Conservation (phyloP, 1,139 yeast species). For the Protomyces macrosporus region DNA sequence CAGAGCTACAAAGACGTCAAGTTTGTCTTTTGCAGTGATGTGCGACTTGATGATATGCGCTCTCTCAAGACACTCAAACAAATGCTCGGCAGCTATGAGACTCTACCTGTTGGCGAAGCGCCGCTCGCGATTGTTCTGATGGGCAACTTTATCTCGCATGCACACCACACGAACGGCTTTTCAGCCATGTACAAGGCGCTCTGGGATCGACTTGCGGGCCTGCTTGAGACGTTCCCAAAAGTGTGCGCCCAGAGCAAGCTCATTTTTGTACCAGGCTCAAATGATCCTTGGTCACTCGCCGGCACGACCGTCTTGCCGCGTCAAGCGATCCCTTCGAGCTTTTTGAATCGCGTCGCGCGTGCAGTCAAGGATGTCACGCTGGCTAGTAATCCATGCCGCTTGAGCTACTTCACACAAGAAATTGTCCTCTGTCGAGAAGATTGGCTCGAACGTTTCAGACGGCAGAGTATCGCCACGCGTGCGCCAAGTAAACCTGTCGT, state of each 20-base stretch:
- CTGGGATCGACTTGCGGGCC: constrained; percentile 56
- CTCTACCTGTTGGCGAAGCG: constrained; percentile 43
- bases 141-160: constrained; percentile 67
- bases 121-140: constrained; percentile 59
- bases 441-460: constrained; percentile 59
- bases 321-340: constrained; percentile 60
- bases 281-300: constrained; percentile 87
- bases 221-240: constrained; percentile 49
- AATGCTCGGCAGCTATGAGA: constrained; percentile 49
- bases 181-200: constrained; percentile 52
- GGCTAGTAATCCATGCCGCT: constrained; percentile 71
- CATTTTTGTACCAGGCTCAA: constrained; percentile 75
- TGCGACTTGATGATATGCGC: constrained; percentile 56
- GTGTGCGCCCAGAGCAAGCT: constrained; percentile 47
- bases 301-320: constrained; percentile 70
- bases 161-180: constrained; percentile 51
- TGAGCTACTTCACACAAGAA: constrained; percentile 74
- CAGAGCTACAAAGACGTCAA: constrained; percentile 52
- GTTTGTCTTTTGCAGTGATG: constrained; percentile 67
- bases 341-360: constrained; percentile 61
- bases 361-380: constrained; percentile 62
- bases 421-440: constrained; percentile 70
- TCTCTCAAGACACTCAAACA: constrained; percentile 59
- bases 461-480: constrained; percentile 51
- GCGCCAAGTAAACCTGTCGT: background rate